phyloP scores from a whole-genome alignment of 2,329 filamentous ascomycete genomes.

The Neonectria faginata region DNA sequence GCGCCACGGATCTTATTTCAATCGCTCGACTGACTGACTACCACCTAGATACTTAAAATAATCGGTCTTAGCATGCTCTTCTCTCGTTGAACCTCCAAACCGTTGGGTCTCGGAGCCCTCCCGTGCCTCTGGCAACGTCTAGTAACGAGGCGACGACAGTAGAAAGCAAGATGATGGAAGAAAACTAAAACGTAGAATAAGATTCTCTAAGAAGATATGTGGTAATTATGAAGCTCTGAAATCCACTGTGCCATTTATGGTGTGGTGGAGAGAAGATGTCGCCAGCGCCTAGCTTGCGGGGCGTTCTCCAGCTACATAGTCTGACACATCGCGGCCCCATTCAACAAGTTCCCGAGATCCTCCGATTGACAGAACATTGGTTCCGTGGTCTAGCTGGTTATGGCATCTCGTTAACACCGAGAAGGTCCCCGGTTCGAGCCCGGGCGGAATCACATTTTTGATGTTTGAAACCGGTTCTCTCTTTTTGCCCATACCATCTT shows the following conservation, averaged over 20 bases:
- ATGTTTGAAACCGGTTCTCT: neutral
- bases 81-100: too few species aligned
- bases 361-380: conserved; percentile 11
- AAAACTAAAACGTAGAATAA: too few species aligned
- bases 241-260: too few species aligned
- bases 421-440: conserved; percentile 36
- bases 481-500: neutral
- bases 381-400: conserved; percentile 44
- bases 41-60: too few species aligned
- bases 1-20: too few species aligned
- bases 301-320: neutral
- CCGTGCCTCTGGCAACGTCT: too few species aligned
- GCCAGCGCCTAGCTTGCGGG: neutral
- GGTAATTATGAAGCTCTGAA: neutral
- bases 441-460: conserved; percentile 28
- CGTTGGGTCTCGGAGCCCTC: too few species aligned
- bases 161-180: too few species aligned
- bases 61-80: too few species aligned
- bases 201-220: neutral
- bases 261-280: neutral
- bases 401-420: conserved; percentile 34
- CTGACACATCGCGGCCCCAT: neutral
- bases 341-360: neutral
- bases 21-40: too few species aligned
- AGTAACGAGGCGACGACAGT: too few species aligned